Base-by-base conservation (phyloP, 164 flowering plant genomes). In the Protea cynaroides region DNA sequence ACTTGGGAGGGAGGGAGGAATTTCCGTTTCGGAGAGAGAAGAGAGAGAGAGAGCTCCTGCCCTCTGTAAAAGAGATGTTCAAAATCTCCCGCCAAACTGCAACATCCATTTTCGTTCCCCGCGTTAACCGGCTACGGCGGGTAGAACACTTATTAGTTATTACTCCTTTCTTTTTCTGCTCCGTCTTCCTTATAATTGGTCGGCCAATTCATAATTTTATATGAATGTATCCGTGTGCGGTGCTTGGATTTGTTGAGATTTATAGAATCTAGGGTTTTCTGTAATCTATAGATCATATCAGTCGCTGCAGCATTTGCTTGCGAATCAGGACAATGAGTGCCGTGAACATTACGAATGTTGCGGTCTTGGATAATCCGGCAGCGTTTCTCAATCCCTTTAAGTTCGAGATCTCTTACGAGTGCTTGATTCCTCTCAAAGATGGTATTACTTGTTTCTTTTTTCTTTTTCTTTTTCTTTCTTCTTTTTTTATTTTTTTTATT, bases 321-420 rank as follows among this genome's bases (percentile, higher is more conserved):
- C 1, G 58, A 8, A 62, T 53, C 13, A 13, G 29, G 50, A 76
- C 43, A 56, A 93, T 93, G 98, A 90, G 98, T 58, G 94, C 96
- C 0, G 96, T 93, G 55, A 93, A 90, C 63, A 86, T 93, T 58
- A 93, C 97, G 0, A 93, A 93, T 83, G 97, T 93, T 21, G 66
- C 94, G 18, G 97, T 93, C 8, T 74, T 93, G 69, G 97, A 93
- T 70, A 90, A 93, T 69, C 98, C 98, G 24, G 84, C 98, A 8
- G 75, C 88, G 47, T 93, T 93, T 68, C 69, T 84, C 50, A 79
- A 80, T 51, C 97, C 98, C 1, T 87, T 93, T 58, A 97, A 84
- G 83, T 93, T 93, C 76, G 98, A 93, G 77, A 93, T 93, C 73
- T 85, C 98, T 15, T 93, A 93, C 71, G 97, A 90, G 79, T 93